Evolutionary conservation across 2,329 filamentous ascomycete species (phyloP).

Genomic region (Alternaria gaisen): DNA sequence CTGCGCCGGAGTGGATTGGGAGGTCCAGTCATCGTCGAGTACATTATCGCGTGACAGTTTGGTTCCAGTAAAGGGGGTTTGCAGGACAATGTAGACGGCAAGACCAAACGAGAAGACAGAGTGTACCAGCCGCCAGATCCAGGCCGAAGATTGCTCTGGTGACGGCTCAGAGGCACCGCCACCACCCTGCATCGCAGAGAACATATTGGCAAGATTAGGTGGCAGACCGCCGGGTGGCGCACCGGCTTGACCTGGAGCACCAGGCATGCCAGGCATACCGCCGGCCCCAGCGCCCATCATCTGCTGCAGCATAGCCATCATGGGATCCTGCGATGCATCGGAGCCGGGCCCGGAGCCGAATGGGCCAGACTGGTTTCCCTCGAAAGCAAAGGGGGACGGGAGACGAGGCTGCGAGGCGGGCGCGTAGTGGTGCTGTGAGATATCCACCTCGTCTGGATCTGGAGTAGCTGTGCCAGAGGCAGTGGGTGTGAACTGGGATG

Average conservation of each 20-base stretch:
- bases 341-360: slow-evolving; percentile 32
- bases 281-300: slow-evolving; percentile 65
- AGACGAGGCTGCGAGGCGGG: slow-evolving; percentile 59
- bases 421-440: slow-evolving; percentile 76
- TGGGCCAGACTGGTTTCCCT: slow-evolving; percentile 30
- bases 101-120: slow-evolving; percentile 74
- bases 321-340: slow-evolving; percentile 65
- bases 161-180: slow-evolving; percentile 48
- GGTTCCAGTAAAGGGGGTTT: slow-evolving; percentile 74
- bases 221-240: slow-evolving; percentile 46
- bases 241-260: slow-evolving; percentile 33
- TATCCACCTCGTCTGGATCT: slow-evolving; percentile 78
- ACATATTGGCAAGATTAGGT: slow-evolving; percentile 55
- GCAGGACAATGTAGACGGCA: slow-evolving; percentile 74
- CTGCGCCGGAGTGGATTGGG: slow-evolving; percentile 49
- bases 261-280: slow-evolving; percentile 47
- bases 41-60: slow-evolving; percentile 62
- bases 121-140: slow-evolving; percentile 77
- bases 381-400: slow-evolving; percentile 46
- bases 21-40: slow-evolving; percentile 42
- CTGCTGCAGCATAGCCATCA: slow-evolving; percentile 79
- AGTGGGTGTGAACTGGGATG: slow-evolving; percentile 26
- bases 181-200: slow-evolving; percentile 57
- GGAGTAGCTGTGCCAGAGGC: slow-evolving; percentile 46
- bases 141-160: slow-evolving; percentile 55